A percentile compares a stretch with the other conserved stretches of the same genome.
These are phyloP conservation scores for Sporobolus alterniflorus DNA, from an alignment of 202 grass and related monocot species.

Conservation along the genomic window DNA sequence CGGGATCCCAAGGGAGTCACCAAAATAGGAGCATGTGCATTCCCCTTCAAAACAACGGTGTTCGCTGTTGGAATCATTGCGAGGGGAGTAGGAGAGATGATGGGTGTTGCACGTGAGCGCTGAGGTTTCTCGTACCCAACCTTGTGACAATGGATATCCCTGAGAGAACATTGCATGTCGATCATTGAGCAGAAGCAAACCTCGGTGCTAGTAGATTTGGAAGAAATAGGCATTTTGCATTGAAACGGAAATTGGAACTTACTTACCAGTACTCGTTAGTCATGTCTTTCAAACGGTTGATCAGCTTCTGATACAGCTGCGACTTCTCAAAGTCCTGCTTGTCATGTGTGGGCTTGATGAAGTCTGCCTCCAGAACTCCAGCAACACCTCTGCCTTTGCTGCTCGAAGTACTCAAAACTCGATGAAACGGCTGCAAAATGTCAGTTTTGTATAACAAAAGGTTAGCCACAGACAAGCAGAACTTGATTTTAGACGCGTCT, in stretches of 20 bases:
- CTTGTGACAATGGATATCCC: constrained; percentile 66
- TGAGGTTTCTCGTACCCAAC: constrained; percentile 57
- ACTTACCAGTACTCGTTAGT: constrained; percentile 88
- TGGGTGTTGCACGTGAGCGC: not conserved
- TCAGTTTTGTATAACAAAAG: not conserved
- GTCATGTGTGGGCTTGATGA: constrained; percentile 91
- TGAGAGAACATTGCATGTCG: constrained; percentile 23
- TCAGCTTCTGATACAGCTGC: constrained; percentile 71
- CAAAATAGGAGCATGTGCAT: not conserved
- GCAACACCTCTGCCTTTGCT: constrained; percentile 76
- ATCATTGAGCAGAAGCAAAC: constrained; percentile 9
- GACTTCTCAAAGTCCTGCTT: constrained; percentile 97
- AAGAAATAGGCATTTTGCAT: not conserved
- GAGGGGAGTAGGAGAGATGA: not conserved
- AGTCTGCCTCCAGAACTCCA: constrained; percentile 80
- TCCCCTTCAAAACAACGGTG: not conserved
- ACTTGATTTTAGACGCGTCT: not conserved
- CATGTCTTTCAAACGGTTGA: constrained; percentile 88
- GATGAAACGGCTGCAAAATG: constrained; percentile 69
- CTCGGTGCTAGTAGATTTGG: not conserved
- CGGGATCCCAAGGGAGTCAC: not conserved
- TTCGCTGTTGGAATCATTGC: not conserved
- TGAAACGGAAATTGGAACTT: not conserved
- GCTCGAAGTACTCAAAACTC: constrained; percentile 59
- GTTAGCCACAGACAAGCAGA: constrained; percentile 3